A percentile compares a stretch with the other conserved stretches of the same genome.
phyloP scores from a whole-genome alignment of 306 rosid species.

The Sicyos edulis region DNA sequence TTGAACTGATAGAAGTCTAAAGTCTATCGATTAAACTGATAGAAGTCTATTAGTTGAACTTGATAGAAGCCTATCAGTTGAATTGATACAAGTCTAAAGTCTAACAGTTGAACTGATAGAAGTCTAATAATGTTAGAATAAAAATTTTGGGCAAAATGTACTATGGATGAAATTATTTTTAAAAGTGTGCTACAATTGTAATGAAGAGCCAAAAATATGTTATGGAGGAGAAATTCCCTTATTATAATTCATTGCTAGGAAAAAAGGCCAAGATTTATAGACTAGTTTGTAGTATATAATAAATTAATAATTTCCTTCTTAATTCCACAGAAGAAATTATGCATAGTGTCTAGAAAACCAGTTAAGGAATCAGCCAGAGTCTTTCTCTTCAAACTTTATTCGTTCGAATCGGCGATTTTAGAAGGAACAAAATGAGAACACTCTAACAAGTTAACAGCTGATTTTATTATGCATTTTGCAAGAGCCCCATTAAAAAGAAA shows the following conservation, averaged over 20 bases:
- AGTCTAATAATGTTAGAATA: no score
- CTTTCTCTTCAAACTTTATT: not conserved
- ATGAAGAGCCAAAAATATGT: no score
- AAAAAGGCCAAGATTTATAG: not conserved
- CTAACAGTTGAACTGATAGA: no score
- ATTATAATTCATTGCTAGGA: not conserved
- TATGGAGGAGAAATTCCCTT: no score
- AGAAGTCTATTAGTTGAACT: no score
- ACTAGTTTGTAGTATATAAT: not conserved
- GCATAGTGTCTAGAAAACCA: not conserved
- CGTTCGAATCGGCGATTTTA: not conserved
- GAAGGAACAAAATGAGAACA: not conserved
- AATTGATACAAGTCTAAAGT: no score
- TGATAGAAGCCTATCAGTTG: no score
- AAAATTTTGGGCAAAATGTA: no score
- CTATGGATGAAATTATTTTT: no score
- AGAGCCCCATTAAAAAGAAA: not conserved
- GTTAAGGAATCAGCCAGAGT: not conserved
- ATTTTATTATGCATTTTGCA: not conserved
- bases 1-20: no score
- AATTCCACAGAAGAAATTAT: not conserved
- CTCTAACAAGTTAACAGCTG: conserved; percentile 8
- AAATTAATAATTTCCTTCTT: not conserved
- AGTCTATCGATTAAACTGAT: no score
- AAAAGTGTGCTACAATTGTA: no score